Percentiles rank a stretch among this genome's conserved stretches.
Evolutionary conservation across 805 yeast species (phyloP).

Genomic region (Jamesozyma jinghongensis): DNA sequence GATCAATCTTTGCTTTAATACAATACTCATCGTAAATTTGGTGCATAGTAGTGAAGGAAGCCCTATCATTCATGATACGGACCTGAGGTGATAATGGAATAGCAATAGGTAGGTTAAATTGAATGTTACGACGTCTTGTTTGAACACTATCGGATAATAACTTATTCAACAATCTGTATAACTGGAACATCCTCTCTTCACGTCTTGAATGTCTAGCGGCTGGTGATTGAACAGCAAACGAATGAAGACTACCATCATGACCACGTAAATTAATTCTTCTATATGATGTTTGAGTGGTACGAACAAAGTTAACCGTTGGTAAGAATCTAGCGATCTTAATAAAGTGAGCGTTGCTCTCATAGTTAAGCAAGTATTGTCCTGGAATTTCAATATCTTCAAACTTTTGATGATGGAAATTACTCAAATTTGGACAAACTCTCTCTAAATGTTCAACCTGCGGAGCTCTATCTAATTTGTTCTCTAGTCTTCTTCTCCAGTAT

Average conservation of each 20-base stretch:
- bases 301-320: slow-evolving; percentile 77
- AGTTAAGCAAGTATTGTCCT: slow-evolving; percentile 85
- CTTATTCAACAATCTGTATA: slow-evolving; percentile 82
- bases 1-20: slow-evolving; percentile 55
- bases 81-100: slow-evolving; percentile 93
- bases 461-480: slow-evolving; percentile 82
- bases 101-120: slow-evolving; percentile 81
- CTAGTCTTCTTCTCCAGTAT: slow-evolving; percentile 87
- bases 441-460: slow-evolving; percentile 75
- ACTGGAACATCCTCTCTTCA: slow-evolving; percentile 88
- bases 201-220: slow-evolving; percentile 96
- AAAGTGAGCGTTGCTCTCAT: slow-evolving; percentile 84
- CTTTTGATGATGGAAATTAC: slow-evolving; percentile 96
- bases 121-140: slow-evolving; percentile 75
- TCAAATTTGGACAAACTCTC: slow-evolving; percentile 84
- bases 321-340: slow-evolving; percentile 87
- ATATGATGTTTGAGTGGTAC: slow-evolving; percentile 86
- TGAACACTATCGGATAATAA: slow-evolving; percentile 74
- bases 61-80: slow-evolving; percentile 76
- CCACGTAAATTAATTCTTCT: slow-evolving; percentile 85
- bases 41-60: slow-evolving; percentile 66
- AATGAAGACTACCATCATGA: slow-evolving; percentile 83
- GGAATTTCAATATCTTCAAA: slow-evolving; percentile 97
- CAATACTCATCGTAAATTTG: slow-evolving; percentile 84
- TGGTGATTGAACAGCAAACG: slow-evolving; percentile 95